Conservation (phyloP, 2,329 filamentous ascomycete genomes). For the Harringtonia aguacate region DNA sequence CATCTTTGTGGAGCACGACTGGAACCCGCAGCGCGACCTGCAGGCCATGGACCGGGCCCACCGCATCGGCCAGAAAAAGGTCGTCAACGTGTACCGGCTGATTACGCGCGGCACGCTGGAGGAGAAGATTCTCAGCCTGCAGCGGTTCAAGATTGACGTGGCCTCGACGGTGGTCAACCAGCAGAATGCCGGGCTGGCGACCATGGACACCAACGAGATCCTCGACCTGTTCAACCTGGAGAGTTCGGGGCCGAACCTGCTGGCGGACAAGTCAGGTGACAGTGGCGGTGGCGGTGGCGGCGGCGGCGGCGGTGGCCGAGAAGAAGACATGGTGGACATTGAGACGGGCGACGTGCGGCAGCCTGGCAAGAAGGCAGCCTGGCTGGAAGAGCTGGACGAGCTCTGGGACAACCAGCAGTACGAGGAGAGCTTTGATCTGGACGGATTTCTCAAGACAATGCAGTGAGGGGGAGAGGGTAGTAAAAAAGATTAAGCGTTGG, state of each 20-base stretch:
- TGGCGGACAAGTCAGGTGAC: conserved; percentile 47
- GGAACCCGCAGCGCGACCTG: conserved; percentile 97
- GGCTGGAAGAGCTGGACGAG: conserved; percentile 89
- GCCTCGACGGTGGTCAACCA: conserved; percentile 98
- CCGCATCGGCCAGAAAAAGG: conserved; percentile 98
- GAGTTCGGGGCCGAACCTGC: conserved; percentile 59
- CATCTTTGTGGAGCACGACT: conserved; percentile 98
- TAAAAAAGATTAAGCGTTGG: background rate
- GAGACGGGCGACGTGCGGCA: conserved; percentile 86
- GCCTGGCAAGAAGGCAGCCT: conserved; percentile 86
- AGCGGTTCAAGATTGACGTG: conserved; percentile 99
- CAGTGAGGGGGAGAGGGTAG: conserved; percentile 33
- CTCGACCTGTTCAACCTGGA: conserved; percentile 91
- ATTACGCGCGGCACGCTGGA: conserved; percentile 93
- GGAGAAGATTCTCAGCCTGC: conserved; percentile 95
- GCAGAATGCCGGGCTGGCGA: conserved; percentile 86
- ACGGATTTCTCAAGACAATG: conserved; percentile 93
- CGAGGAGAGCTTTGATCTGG: conserved; percentile 93
- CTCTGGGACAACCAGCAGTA: conserved; percentile 97
- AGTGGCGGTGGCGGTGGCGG: background rate
- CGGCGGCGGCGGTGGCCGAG: conserved; percentile 46
- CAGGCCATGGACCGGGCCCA: conserved; percentile 99
- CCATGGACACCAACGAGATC: conserved; percentile 98
- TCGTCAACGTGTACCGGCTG: conserved; percentile 95
- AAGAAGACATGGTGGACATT: conserved; percentile 84